Conservation (phyloP, 2,329 filamentous ascomycete species). For the Leptoxyphium fumago region DNA sequence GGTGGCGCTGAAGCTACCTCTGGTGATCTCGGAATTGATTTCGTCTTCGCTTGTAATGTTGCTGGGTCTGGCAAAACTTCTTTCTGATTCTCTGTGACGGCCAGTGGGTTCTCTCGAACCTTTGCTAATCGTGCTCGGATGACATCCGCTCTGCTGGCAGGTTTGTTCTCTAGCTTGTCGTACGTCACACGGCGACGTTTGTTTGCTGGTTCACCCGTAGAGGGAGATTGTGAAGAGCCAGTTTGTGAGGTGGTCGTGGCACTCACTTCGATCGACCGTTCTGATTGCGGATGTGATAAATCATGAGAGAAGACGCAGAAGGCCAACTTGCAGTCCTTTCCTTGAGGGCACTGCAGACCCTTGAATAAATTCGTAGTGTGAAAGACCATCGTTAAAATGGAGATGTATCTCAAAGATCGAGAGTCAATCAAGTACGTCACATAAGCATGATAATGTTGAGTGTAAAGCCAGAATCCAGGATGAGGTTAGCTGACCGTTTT, state of each 20-base stretch:
- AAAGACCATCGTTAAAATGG: conserved; percentile 31
- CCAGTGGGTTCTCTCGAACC: not conserved
- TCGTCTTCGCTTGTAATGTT: conserved; percentile 23
- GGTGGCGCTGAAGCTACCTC: not conserved
- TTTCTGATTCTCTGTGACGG: not conserved
- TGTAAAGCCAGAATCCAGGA: too few relatives aligned
- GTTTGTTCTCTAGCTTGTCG: conserved; percentile 14
- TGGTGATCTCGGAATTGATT: conserved; percentile 6
- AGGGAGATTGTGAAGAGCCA: not conserved
- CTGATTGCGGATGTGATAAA: not conserved
- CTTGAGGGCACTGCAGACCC: conserved; percentile 37
- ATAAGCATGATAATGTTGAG: too few relatives aligned
- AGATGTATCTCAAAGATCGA: too few relatives aligned
- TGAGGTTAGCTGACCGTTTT: too few relatives aligned
- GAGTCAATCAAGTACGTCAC: too few relatives aligned
- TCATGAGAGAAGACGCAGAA: conserved; percentile 46
- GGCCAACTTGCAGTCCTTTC: conserved; percentile 34
- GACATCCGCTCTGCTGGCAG: conserved; percentile 15
- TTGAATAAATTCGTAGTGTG: conserved; percentile 40
- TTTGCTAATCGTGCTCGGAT: conserved; percentile 12
- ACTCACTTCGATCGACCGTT: not conserved
- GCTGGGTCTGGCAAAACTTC: not conserved
- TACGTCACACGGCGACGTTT: conserved; percentile 19
- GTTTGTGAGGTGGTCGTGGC: not conserved
- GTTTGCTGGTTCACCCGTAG: conserved; percentile 6